phyloP scores from a whole-genome alignment of 1,139 yeast genomes.

The Diutina sp. region DNA sequence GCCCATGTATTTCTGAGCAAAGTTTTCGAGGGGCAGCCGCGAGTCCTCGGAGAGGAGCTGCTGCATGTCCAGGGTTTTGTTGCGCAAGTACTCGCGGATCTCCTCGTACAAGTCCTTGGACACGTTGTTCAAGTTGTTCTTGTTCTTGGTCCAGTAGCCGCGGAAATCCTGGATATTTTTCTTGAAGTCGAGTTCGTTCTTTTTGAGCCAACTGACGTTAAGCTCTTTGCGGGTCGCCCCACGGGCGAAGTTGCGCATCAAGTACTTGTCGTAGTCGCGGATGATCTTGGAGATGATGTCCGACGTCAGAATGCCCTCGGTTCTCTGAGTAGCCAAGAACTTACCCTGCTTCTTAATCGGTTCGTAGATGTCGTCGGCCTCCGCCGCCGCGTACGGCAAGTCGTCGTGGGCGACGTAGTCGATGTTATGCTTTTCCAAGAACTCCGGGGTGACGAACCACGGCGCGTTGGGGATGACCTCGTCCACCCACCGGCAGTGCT shows the following conservation, averaged over 20 bases:
- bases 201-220: constrained; percentile 93
- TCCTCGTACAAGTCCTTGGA: constrained; percentile 78
- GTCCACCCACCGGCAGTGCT: constrained; percentile 94
- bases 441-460: constrained; percentile 85
- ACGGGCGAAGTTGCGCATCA: constrained; percentile 93
- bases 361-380: constrained; percentile 79
- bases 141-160: constrained; percentile 68
- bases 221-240: constrained; percentile 95
- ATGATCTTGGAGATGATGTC: constrained; percentile 92
- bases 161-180: constrained; percentile 84
- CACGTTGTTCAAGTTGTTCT: constrained; percentile 54
- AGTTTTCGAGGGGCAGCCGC: constrained; percentile 40
- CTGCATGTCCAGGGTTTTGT: constrained; percentile 31
- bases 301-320: constrained; percentile 92
- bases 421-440: constrained; percentile 63
- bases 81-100: constrained; percentile 59
- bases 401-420: constrained; percentile 98
- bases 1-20: constrained; percentile 49
- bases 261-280: constrained; percentile 89
- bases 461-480: constrained; percentile 93
- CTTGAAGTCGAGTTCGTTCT: constrained; percentile 87
- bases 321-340: constrained; percentile 90
- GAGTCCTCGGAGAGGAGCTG: constrained; percentile 7
- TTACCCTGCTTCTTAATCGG: constrained; percentile 85
- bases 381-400: constrained; percentile 81